Evolutionary conservation across 148 eudicot species (phyloP).

Genomic region (Silene uniflora): DNA sequence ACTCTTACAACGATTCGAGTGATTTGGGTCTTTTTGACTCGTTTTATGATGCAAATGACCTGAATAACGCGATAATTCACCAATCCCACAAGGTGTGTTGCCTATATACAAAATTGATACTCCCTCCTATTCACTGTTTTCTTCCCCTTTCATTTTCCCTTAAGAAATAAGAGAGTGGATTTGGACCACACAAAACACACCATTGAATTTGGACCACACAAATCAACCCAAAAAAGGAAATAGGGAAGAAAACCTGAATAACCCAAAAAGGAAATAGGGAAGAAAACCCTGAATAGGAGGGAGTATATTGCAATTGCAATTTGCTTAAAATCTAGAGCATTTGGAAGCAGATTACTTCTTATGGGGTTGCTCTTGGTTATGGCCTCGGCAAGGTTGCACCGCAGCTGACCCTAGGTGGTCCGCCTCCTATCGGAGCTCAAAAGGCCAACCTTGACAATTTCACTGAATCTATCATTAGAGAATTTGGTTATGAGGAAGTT

Average conservation of each 20-base stretch:
- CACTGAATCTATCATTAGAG: slow-evolving; percentile 33
- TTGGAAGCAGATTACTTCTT: slow-evolving; percentile 63
- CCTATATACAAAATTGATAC: slow-evolving; percentile 47
- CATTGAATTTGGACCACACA: too few relatives aligned
- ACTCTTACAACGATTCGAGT: not conserved
- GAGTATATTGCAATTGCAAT: slow-evolving; percentile 43
- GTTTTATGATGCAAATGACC: slow-evolving; percentile 15
- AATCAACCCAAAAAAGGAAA: too few relatives aligned
- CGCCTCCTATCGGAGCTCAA: slow-evolving; percentile 65
- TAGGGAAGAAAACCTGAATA: too few relatives aligned
- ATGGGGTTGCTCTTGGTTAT: slow-evolving; percentile 52
- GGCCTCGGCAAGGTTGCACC: slow-evolving; percentile 71
- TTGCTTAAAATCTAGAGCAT: slow-evolving; percentile 65
- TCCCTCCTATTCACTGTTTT: too few relatives aligned
- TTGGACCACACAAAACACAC: too few relatives aligned
- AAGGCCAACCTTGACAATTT: slow-evolving; percentile 63
- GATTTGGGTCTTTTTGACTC: slow-evolving; percentile 24
- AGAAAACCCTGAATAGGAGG: too few relatives aligned
- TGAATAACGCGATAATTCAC: slow-evolving; percentile 20
- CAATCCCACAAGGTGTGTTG: slow-evolving; percentile 27
- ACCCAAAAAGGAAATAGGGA: too few relatives aligned
- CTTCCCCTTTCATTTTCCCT: too few relatives aligned
- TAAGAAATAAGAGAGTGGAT: too few relatives aligned
- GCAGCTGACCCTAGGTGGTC: slow-evolving; percentile 52
- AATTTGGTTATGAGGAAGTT: slow-evolving; percentile 67